A percentile compares a stretch with the other conserved stretches of the same genome.
Evolutionary conservation across 2,329 filamentous ascomycete species (phyloP).

Genomic region (Blastomyces silverae): DNA sequence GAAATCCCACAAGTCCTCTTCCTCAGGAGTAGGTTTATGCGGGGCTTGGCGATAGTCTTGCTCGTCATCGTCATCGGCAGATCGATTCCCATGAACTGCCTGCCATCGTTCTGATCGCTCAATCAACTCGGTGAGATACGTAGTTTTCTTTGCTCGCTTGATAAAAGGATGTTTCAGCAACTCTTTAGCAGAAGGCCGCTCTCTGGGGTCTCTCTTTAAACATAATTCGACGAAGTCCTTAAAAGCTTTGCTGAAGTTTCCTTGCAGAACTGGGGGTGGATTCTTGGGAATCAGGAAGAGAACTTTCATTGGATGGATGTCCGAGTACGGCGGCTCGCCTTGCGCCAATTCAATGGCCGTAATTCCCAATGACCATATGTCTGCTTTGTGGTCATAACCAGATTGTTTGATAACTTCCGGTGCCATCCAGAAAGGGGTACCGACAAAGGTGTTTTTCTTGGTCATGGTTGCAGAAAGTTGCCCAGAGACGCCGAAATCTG

Average conservation of each 20-base stretch:
- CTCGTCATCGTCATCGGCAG: slow-evolving; percentile 59
- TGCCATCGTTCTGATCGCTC: slow-evolving; percentile 85
- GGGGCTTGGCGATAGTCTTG: slow-evolving; percentile 29
- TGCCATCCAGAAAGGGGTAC: slow-evolving; percentile 99
- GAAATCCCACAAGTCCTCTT: slow-evolving; percentile 97
- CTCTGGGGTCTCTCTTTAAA: slow-evolving; percentile 78
- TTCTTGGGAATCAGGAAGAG: slow-evolving; percentile 96
- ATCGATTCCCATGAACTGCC: slow-evolving; percentile 66
- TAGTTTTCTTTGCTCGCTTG: slow-evolving; percentile 84
- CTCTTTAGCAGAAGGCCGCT: slow-evolving; percentile 79
- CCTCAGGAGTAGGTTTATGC: slow-evolving; percentile 44
- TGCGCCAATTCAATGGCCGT: slow-evolving; percentile 87
- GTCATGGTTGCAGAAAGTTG: slow-evolving; percentile 98
- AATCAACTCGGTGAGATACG: slow-evolving; percentile 93
- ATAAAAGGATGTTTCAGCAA: slow-evolving; percentile 86
- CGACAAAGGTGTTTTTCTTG: slow-evolving; percentile 98
- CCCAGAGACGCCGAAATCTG: slow-evolving; percentile 94
- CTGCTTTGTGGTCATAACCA: slow-evolving; percentile 94
- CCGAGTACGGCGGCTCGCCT: slow-evolving; percentile 88
- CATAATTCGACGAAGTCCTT: slow-evolving; percentile 82
- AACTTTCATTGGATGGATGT: slow-evolving; percentile 98
- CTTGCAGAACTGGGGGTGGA: slow-evolving; percentile 70
- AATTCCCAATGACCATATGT: slow-evolving; percentile 95
- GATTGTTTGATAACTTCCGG: slow-evolving; percentile 98
- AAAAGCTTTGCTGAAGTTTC: slow-evolving; percentile 73